Conservation (phyloP, 805 yeast genomes). For the Metschnikowia chrysomelidarum region DNA sequence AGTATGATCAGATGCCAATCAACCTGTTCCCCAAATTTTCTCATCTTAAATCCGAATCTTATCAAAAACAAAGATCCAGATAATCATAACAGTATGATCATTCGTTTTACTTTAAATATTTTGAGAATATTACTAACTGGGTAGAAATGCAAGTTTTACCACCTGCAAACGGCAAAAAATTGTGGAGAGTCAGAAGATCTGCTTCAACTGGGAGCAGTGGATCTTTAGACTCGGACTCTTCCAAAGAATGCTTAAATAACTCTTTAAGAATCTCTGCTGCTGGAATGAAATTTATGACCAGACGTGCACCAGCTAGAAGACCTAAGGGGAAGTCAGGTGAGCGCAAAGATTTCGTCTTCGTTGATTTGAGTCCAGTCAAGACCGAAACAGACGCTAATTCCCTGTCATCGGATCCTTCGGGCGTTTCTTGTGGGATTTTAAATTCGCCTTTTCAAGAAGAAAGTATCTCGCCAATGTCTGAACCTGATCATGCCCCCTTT, state of each 20-base stretch:
- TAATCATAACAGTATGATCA: no score
- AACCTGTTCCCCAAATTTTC: no score
- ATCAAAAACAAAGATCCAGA: no score
- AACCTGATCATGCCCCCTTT: slow-evolving; percentile 6
- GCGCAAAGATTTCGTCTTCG: slow-evolving; percentile 46
- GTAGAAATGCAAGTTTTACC: slow-evolving; percentile 27
- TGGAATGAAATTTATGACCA: slow-evolving; percentile 31
- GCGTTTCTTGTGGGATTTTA: slow-evolving; percentile 17
- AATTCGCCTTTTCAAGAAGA: slow-evolving; percentile 8
- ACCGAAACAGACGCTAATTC: slow-evolving; percentile 24
- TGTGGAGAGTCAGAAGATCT: slow-evolving; percentile 44
- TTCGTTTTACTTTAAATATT: no score
- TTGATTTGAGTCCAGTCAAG: slow-evolving; percentile 43
- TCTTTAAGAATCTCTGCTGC: slow-evolving; percentile 43
- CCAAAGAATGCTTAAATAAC: slow-evolving; percentile 41
- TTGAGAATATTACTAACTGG: no score
- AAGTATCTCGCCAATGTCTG: slow-evolving; percentile 14
- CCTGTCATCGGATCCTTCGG: slow-evolving; percentile 21
- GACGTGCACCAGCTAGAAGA: slow-evolving; percentile 42
- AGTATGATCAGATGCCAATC: no score
- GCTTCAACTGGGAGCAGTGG: slow-evolving; percentile 16
- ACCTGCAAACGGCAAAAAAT: slow-evolving; percentile 45
- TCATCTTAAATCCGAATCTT: no score
- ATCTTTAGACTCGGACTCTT: slow-evolving; percentile 19
- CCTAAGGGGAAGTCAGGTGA: slow-evolving; percentile 45